Conservation (phyloP, 805 yeast genomes). For the Spathaspora boniae region DNA sequence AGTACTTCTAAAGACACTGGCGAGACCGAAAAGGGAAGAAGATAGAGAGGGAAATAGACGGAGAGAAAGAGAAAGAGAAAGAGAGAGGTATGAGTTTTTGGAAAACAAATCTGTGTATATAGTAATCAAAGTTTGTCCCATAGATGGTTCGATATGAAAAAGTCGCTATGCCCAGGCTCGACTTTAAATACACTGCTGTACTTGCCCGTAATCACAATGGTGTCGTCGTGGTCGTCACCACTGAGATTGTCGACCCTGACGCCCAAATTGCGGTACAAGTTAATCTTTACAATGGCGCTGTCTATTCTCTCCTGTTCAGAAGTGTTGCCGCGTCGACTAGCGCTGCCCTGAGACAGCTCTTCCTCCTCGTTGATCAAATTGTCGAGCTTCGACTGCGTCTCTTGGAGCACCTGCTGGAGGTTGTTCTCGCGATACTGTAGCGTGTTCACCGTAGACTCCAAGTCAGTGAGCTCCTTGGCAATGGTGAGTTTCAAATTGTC, state of each 20-base stretch:
- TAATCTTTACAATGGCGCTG: conserved; percentile 49
- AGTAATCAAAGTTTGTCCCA: conserved; percentile 54
- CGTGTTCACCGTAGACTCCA: conserved; percentile 40
- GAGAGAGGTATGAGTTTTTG: background rate
- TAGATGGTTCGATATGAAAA: conserved; percentile 67
- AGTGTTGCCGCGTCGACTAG: too few species aligned
- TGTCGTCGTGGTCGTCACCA: conserved; percentile 11
- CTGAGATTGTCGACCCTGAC: conserved; percentile 44
- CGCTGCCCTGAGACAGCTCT: conserved; percentile 2
- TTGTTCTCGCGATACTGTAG: conserved; percentile 32
- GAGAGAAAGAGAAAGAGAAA: too few species aligned
- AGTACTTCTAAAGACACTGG: conserved; percentile 52
- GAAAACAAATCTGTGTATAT: background rate
- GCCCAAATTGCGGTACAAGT: conserved; percentile 60
- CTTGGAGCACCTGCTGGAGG: conserved; percentile 33
- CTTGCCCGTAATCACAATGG: conserved; percentile 31
- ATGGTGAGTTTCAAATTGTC: conserved; percentile 48
- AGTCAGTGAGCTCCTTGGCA: conserved; percentile 50
- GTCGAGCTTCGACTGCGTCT: conserved; percentile 27
- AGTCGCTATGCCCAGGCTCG: conserved; percentile 56
- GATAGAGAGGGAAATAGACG: background rate
- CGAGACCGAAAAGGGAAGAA: background rate
- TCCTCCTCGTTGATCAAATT: conserved; percentile 25
- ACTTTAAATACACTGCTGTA: conserved; percentile 49
- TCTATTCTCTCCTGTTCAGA: too few species aligned